A percentile compares a stretch with the other conserved stretches of the same genome.
These are phyloP conservation scores for Verticillium albo-atrum DNA, from an alignment of 2,329 filamentous ascomycete species.

Conservation along the genomic window DNA sequence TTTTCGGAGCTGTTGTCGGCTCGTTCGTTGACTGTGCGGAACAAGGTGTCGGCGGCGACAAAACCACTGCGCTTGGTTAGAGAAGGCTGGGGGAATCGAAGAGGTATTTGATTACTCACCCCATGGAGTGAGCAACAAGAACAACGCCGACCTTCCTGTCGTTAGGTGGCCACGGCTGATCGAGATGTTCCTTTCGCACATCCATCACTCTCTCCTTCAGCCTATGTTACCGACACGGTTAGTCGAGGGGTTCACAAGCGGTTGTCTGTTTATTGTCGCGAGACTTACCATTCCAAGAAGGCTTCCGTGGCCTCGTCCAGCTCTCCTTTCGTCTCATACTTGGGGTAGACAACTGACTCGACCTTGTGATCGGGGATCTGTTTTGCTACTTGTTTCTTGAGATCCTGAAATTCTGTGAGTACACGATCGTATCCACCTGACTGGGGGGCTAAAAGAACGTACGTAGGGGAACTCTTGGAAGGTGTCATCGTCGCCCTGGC, in stretches of 20 bases:
- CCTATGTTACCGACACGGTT: constrained; percentile 36
- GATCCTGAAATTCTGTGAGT: constrained; percentile 32
- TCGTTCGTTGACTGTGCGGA: constrained; percentile 65
- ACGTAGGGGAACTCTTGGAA: constrained; percentile 61
- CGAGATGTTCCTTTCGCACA: constrained; percentile 62
- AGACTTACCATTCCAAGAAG: constrained; percentile 41
- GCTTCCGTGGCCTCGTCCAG: constrained; percentile 42
- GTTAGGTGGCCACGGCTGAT: constrained; percentile 70
- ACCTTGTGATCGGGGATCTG: constrained; percentile 58
- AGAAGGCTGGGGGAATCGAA: no score
- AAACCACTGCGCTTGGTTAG: constrained; percentile 56
- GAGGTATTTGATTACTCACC: constrained; percentile 30
- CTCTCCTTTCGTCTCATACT: constrained; percentile 70
- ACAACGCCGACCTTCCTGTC: constrained; percentile 78
- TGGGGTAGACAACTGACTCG: constrained; percentile 61
- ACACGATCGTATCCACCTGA: background rate
- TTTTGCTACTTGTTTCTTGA: constrained; percentile 53
- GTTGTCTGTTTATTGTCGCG: background rate
- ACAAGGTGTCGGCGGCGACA: constrained; percentile 76
- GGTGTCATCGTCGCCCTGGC: constrained; percentile 62
- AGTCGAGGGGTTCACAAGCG: background rate
- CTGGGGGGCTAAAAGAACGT: constrained; percentile 2
- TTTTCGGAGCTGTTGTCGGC: constrained; percentile 30
- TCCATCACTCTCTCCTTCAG: constrained; percentile 79
- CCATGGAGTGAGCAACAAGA: constrained; percentile 80